Percentiles rank a stretch among this genome's conserved stretches.
These are phyloP conservation scores for Chalciporus piperatus DNA, from an alignment of 768 basidiomycete species.

Conservation along the genomic window DNA sequence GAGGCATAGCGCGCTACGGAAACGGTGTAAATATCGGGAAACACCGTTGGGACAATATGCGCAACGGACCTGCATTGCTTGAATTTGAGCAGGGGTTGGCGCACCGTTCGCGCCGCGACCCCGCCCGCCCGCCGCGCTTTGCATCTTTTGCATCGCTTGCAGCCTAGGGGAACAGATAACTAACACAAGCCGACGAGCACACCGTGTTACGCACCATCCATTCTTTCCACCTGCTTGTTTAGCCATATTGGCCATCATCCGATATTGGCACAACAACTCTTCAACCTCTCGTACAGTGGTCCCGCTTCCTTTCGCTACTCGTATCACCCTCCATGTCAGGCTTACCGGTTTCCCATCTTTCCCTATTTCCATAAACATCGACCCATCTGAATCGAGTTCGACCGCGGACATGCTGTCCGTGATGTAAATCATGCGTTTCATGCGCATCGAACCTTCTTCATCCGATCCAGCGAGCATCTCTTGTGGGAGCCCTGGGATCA, in stretches of 20 bases:
- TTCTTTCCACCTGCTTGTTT: conserved; percentile 98
- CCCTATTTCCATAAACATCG: conserved; percentile 80
- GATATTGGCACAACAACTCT: conserved; percentile 92
- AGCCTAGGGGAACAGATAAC: conserved; percentile 46
- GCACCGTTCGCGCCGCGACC: conserved; percentile 84
- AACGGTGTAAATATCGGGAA: conserved; percentile 4
- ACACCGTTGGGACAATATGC: not conserved
- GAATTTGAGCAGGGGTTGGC: conserved; percentile 91
- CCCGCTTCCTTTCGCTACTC: conserved; percentile 91
- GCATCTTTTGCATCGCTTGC: conserved; percentile 91
- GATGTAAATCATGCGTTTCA: conserved; percentile 99
- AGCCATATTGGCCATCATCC: conserved; percentile 99
- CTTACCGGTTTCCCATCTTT: conserved; percentile 82
- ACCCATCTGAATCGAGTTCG: conserved; percentile 95
- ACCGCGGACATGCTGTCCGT: conserved; percentile 94
- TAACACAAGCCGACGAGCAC: conserved; percentile 1
- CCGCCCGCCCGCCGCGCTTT: conserved; percentile 78
- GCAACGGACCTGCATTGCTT: conserved; percentile 81
- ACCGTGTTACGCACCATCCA: conserved; percentile 61
- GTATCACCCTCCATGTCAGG: conserved; percentile 86
- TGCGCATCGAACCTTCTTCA: conserved; percentile 83
- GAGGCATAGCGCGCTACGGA: conserved; percentile 82
- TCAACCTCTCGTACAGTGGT: conserved; percentile 98
- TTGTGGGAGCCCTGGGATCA: conserved; percentile 96
- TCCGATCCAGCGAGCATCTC: conserved; percentile 89